These are phyloP conservation scores for Knufia petricola DNA, from an alignment of 2,329 filamentous ascomycete species.

Conservation along the genomic window DNA sequence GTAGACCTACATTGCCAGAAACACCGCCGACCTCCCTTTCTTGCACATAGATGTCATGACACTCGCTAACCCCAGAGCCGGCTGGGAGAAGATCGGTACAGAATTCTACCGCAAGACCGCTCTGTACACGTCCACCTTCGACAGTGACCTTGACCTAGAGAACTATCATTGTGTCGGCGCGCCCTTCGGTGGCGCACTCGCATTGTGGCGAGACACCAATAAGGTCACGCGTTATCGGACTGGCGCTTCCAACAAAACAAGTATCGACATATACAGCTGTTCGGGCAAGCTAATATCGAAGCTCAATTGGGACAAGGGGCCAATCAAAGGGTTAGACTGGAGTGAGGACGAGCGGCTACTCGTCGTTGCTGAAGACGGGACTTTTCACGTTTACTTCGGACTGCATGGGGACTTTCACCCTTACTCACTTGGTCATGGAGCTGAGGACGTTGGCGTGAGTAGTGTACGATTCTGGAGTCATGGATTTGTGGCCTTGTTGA, in stretches of 20 bases:
- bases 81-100: slow-evolving; percentile 90
- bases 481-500: slow-evolving; percentile 85
- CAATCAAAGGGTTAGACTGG: slow-evolving; percentile 85
- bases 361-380: slow-evolving; percentile 80
- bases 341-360: slow-evolving; percentile 89
- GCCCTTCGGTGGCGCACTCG: slow-evolving; percentile 85
- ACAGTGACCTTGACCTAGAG: slow-evolving; percentile 86
- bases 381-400: slow-evolving; percentile 79
- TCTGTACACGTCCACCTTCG: slow-evolving; percentile 87
- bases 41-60: slow-evolving; percentile 29
- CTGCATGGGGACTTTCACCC: slow-evolving; percentile 92
- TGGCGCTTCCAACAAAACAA: slow-evolving; percentile 61
- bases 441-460: slow-evolving; percentile 77
- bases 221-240: slow-evolving; percentile 73
- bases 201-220: slow-evolving; percentile 77
- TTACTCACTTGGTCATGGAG: slow-evolving; percentile 81
- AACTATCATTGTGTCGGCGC: slow-evolving; percentile 88
- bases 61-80: slow-evolving; percentile 59
- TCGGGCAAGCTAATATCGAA: slow-evolving; percentile 78
- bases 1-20: too few species aligned
- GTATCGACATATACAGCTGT: slow-evolving; percentile 89
- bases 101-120: slow-evolving; percentile 92
- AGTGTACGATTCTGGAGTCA: slow-evolving; percentile 86
- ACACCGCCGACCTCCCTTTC: not conserved
- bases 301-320: slow-evolving; percentile 82